A percentile compares a stretch with the other conserved stretches of the same genome.
Conservation (phyloP, 2,329 filamentous ascomycete genomes). For the Sporothrix variecibatus region DNA sequence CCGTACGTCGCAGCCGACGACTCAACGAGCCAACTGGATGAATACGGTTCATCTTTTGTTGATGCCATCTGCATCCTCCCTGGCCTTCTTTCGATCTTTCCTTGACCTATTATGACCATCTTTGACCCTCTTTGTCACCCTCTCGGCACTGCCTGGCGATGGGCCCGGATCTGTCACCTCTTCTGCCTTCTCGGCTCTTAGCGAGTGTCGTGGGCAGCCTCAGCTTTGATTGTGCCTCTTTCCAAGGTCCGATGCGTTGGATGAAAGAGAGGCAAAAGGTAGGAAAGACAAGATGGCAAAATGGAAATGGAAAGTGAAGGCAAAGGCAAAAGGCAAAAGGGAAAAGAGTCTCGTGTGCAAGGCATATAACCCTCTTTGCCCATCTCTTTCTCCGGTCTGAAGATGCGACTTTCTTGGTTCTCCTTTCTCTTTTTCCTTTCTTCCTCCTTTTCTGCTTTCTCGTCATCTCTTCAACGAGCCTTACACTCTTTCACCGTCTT, state of each 20-base stretch:
- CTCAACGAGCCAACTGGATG: conserved; percentile 30
- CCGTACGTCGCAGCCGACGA: conserved; percentile 1
- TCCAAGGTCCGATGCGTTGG: background rate
- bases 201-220: background rate
- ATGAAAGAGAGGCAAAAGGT: background rate
- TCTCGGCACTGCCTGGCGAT: conserved; percentile 21
- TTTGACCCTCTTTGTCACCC: background rate
- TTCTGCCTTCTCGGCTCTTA: background rate
- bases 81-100: background rate
- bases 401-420: background rate
- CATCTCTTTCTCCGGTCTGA: conserved; percentile 7
- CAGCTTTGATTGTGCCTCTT: background rate
- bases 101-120: background rate
- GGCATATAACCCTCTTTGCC: conserved; percentile 23
- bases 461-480: background rate
- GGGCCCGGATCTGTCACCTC: conserved; percentile 16
- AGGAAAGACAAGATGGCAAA: background rate
- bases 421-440: background rate
- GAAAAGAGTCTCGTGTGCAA: conserved; percentile 3
- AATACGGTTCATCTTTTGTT: conserved; percentile 25
- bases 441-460: background rate
- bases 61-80: conserved; percentile 8
- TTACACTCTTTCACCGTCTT: background rate
- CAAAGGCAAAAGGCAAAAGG: background rate
- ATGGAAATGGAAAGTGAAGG: background rate